A percentile compares a stretch with the other conserved stretches of the same genome.
phyloP scores from a whole-genome alignment of 2,329 filamentous ascomycete genomes.

The Exophiala oligosperma region DNA sequence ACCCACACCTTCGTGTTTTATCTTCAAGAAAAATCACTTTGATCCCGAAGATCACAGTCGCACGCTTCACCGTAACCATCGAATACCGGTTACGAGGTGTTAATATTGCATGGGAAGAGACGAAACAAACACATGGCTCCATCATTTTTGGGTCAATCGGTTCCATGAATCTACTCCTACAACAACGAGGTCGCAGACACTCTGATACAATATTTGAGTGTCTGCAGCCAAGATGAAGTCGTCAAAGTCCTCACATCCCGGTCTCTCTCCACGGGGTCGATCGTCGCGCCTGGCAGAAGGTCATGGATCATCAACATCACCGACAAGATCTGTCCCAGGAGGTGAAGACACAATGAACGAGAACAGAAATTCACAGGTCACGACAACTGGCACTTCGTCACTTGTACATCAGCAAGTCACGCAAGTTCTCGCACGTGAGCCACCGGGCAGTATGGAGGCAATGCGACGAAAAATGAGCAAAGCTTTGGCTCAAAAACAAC shows the following conservation, averaged over 20 bases:
- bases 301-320: slow-evolving; percentile 11
- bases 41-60: too few species aligned
- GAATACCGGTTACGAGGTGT: too few species aligned
- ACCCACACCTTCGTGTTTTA: neutral
- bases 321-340: slow-evolving; percentile 2
- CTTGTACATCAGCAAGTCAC: slow-evolving; percentile 20
- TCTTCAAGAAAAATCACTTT: neutral
- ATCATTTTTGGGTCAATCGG: neutral
- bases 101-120: too few species aligned
- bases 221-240: slow-evolving; percentile 26
- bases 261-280: slow-evolving; percentile 20
- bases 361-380: slow-evolving; percentile 3
- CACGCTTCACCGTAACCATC: too few species aligned
- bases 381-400: slow-evolving; percentile 5
- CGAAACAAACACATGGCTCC: neutral
- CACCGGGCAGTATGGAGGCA: slow-evolving; percentile 19
- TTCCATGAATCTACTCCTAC: slow-evolving; percentile 18
- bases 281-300: slow-evolving; percentile 15
- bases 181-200: slow-evolving; percentile 22
- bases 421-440: slow-evolving; percentile 16
- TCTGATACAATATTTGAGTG: slow-evolving; percentile 16
- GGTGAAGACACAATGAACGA: slow-evolving; percentile 9
- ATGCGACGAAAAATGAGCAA: slow-evolving; percentile 28
- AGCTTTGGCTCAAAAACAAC: slow-evolving; percentile 28
- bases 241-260: slow-evolving; percentile 17